Conservation (phyloP, 2,329 filamentous ascomycete genomes). For the Pyrenophora seminiperda region DNA sequence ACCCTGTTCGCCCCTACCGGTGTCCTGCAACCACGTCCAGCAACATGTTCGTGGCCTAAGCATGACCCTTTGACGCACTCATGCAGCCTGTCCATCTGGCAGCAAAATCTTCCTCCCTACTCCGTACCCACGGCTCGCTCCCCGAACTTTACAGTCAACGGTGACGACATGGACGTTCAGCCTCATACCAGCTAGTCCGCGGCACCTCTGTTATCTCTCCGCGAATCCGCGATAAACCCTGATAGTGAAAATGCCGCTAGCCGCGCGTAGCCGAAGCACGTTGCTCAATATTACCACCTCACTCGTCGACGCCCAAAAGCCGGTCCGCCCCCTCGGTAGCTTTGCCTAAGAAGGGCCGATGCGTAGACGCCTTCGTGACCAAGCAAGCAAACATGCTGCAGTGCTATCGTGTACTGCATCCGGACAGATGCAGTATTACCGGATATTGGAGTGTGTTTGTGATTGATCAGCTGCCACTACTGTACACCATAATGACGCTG, state of each 20-base stretch:
- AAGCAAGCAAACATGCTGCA: background rate
- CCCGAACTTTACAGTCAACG: no score
- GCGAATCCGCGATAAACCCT: constrained; percentile 7
- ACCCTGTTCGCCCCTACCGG: no score
- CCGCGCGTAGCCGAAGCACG: constrained; percentile 7
- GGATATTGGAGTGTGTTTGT: no score
- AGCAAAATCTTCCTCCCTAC: background rate
- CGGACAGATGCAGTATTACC: background rate
- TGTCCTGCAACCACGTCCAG: no score
- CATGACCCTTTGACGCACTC: no score
- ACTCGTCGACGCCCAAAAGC: constrained; percentile 4
- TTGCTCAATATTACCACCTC: constrained; percentile 6
- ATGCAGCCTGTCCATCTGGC: no score
- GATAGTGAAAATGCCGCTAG: constrained; percentile 4
- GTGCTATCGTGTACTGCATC: background rate
- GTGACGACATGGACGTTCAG: background rate
- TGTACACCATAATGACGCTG: no score
- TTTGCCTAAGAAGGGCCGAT: constrained; percentile 3
- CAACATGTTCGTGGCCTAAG: no score
- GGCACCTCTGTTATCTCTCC: constrained; percentile 2
- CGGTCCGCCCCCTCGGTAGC: background rate
- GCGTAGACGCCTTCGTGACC: background rate
- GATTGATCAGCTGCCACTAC: no score
- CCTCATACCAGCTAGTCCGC: constrained; percentile 11
- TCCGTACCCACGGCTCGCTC: background rate